A percentile compares a stretch with the other conserved stretches of the same genome.
phyloP scores from a whole-genome alignment of 345 rosid genomes.

The Linum tenue region DNA sequence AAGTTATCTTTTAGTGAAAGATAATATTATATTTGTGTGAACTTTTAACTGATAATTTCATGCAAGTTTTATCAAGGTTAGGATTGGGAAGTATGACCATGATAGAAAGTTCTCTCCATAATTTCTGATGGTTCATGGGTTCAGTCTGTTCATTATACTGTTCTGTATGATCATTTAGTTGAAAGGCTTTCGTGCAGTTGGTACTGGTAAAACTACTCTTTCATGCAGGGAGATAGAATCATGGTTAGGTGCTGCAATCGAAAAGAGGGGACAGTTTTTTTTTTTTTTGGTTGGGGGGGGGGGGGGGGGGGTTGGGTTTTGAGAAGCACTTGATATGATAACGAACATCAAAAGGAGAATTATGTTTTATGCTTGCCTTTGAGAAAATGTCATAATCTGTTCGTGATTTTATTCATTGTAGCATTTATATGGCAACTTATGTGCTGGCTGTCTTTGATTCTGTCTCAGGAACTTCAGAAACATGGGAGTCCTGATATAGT shows the following conservation, averaged over 20 bases:
- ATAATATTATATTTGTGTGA: too few species aligned
- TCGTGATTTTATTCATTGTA: neutral
- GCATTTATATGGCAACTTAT: neutral
- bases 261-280: too few species aligned
- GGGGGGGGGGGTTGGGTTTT: too few species aligned
- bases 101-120: neutral
- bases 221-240: neutral
- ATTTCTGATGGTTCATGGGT: neutral
- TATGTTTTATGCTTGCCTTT: too few species aligned
- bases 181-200: neutral
- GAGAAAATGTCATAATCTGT: neutral
- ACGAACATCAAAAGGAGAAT: too few species aligned
- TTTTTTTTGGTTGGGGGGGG: too few species aligned
- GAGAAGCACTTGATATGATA: too few species aligned
- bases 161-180: neutral
- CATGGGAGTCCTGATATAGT: constrained; percentile 96
- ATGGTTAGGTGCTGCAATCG: neutral
- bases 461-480: constrained; percentile 79
- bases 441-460: constrained; percentile 1
- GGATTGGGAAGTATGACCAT: neutral
- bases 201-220: neutral
- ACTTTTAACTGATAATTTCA: neutral
- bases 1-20: neutral
- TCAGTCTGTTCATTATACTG: neutral
- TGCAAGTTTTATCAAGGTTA: neutral